Base-by-base conservation (phyloP, 2,329 filamentous ascomycete genomes). In the Colletotrichum godetiae region DNA sequence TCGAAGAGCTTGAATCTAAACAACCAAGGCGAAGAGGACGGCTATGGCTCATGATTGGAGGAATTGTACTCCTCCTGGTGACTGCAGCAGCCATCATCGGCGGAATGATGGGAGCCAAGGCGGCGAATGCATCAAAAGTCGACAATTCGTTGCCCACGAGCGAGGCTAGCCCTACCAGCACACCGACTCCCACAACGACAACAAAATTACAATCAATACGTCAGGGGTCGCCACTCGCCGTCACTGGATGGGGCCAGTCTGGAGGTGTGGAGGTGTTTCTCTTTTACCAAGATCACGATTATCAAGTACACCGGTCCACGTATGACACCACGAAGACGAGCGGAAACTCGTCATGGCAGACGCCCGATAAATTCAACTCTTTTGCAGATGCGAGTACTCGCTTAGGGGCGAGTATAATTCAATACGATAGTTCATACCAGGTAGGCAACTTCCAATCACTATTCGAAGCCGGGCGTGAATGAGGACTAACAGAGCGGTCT, bases 211-310 rank as follows among this genome's bases (percentile, higher is more conserved):
- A 55, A 22, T 55, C 42, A 10, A 61, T 55, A 22, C 56, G 56
- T 11, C 55, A 53, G 24, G 64, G 55, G 4, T 67, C 42, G 19
- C 56, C 64, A 1, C 13, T 15, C 4, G 6, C 52, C 52, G 22
- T 55, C 24, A 27, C 22, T 13, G 12, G 52, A 22, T 55, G 52
- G 52, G 11, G 24, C 11, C n/a, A 55, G 52, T 8, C 52, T 15
- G 12, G 56, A 24, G 56, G 55, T 11, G 56, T 57, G 11, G 64
- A 67, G 27, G 37, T 67, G 19, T 67, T 60, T 13, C 29, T 67
- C 5, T 67, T 67, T 7, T 56, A 67, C 19, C 64, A 67, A 35
- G 56, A 59, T n/a, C 6, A 42, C 4, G 37, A 59, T 11, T 35
- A 60, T 8, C 27, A 31, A 24, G 7, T 59, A 3, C 46, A 46